Conservation (phyloP, 2,329 filamentous ascomycete genomes). For the Hypocrella siamensis region DNA sequence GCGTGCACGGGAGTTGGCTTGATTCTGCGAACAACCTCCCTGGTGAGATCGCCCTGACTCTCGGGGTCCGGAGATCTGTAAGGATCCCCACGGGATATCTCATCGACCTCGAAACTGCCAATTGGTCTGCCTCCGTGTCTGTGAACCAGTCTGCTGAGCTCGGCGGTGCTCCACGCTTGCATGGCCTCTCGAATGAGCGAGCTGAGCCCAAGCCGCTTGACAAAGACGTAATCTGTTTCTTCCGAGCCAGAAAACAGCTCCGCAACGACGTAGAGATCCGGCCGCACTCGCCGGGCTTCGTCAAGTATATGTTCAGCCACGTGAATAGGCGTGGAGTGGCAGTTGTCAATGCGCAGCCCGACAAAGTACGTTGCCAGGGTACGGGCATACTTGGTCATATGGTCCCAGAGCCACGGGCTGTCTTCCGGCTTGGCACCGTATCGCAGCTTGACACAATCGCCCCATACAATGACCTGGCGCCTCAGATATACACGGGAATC, state of each 20-base stretch:
- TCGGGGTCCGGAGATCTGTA: constrained; percentile 11
- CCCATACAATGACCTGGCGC: constrained; percentile 94
- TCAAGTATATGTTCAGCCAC: constrained; percentile 93
- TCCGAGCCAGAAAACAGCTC: constrained; percentile 94
- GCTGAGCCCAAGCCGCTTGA: constrained; percentile 80
- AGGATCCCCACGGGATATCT: constrained; percentile 50
- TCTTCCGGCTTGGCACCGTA: constrained; percentile 71
- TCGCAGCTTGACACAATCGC: constrained; percentile 91
- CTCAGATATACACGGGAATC: constrained; percentile 86
- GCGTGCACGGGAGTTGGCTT: constrained; percentile 82
- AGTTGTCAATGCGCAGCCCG: constrained; percentile 95
- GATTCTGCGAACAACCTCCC: constrained; percentile 63
- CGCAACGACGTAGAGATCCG: constrained; percentile 80
- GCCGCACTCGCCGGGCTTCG: constrained; percentile 74
- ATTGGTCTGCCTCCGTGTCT: constrained; percentile 87
- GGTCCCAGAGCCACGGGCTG: constrained; percentile 87
- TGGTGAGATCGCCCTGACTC: constrained; percentile 21
- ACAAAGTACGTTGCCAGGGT: constrained; percentile 90
- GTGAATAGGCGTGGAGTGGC: constrained; percentile 86
- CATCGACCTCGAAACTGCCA: constrained; percentile 91
- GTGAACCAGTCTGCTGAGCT: constrained; percentile 85
- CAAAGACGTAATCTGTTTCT: constrained; percentile 90
- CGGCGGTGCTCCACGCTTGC: constrained; percentile 93
- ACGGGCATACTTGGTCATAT: constrained; percentile 85
- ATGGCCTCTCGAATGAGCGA: constrained; percentile 92